Evolutionary conservation across 2,329 filamentous ascomycete genomes (phyloP).

Genomic region (Epichloe scottii): DNA sequence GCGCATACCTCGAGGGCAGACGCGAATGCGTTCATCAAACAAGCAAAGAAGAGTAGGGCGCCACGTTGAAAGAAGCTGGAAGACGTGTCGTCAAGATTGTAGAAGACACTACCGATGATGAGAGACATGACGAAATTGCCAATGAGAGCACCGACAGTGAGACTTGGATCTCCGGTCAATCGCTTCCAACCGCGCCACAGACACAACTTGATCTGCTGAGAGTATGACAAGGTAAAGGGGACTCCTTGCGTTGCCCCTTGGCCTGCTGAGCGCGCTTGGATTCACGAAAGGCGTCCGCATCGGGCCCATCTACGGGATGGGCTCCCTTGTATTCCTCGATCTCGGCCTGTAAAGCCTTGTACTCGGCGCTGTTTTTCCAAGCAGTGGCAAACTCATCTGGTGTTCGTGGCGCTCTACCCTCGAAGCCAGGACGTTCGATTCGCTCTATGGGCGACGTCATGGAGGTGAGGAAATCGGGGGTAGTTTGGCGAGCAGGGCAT

Average conservation of each 20-base stretch:
- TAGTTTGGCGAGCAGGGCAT: constrained; percentile 53
- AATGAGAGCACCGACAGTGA: constrained; percentile 56
- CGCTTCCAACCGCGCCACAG: constrained; percentile 70
- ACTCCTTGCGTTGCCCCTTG: constrained; percentile 48
- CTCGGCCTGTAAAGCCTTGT: constrained; percentile 36
- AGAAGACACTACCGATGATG: constrained; percentile 72
- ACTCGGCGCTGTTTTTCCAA: constrained; percentile 44
- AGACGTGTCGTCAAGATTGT: constrained; percentile 54
- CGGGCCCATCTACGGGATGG: constrained; percentile 42
- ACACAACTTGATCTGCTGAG: constrained; percentile 66
- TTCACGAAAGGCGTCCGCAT: constrained; percentile 44
- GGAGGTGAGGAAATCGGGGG: constrained; percentile 60
- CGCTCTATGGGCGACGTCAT: constrained; percentile 51
- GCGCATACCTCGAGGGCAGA: constrained; percentile 55
- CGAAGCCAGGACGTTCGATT: constrained; percentile 40
- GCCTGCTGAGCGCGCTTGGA: constrained; percentile 42
- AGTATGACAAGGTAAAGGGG: constrained; percentile 70
- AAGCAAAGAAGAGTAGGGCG: constrained; percentile 75
- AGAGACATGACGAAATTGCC: constrained; percentile 67
- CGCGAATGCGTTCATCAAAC: constrained; percentile 75
- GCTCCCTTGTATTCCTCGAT: constrained; percentile 42
- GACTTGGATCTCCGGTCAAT: constrained; percentile 61
- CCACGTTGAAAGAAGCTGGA: constrained; percentile 67
- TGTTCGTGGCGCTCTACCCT: constrained; percentile 43
- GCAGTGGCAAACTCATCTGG: constrained; percentile 48